These are phyloP conservation scores for Vigna mungo DNA, from an alignment of 306 rosid genomes.

Conservation along the genomic window DNA sequence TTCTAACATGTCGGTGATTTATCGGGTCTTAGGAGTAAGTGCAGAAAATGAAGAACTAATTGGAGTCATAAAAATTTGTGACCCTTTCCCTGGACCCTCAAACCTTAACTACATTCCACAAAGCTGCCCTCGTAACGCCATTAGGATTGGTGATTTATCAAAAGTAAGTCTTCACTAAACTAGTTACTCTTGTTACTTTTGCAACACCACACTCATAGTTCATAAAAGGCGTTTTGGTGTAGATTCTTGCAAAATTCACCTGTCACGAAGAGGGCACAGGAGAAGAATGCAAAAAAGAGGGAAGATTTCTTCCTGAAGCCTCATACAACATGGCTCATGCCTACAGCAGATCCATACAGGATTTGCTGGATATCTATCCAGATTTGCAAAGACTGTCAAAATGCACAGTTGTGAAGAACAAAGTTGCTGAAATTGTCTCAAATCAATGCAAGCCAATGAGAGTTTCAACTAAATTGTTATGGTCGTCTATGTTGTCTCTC, in stretches of 20 bases:
- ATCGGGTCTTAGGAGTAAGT: constrained; percentile 52
- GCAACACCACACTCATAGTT: background rate
- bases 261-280: constrained; percentile 40
- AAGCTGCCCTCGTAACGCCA: constrained; percentile 49
- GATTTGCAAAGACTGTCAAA: constrained; percentile 62
- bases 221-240: background rate
- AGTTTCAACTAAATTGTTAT: constrained; percentile 47
- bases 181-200: background rate
- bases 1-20: constrained; percentile 56
- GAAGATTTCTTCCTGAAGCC: constrained; percentile 53
- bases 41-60: constrained; percentile 41
- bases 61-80: constrained; percentile 57
- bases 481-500: constrained; percentile 65
- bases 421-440: constrained; percentile 55
- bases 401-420: constrained; percentile 61
- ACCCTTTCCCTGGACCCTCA: constrained; percentile 69
- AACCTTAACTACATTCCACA: constrained; percentile 59
- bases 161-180: constrained; percentile 50
- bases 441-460: constrained; percentile 70
- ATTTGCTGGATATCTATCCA: constrained; percentile 66
- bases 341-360: constrained; percentile 64
- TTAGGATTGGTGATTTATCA: constrained; percentile 55
- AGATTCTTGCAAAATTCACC: constrained; percentile 59
- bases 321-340: constrained; percentile 67
- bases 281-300: constrained; percentile 55